Evolutionary conservation across 2,329 filamentous ascomycete genomes (phyloP), one percentile per base, ranked within the genome.

Genomic region (Fusarium liriodendri): DNA sequence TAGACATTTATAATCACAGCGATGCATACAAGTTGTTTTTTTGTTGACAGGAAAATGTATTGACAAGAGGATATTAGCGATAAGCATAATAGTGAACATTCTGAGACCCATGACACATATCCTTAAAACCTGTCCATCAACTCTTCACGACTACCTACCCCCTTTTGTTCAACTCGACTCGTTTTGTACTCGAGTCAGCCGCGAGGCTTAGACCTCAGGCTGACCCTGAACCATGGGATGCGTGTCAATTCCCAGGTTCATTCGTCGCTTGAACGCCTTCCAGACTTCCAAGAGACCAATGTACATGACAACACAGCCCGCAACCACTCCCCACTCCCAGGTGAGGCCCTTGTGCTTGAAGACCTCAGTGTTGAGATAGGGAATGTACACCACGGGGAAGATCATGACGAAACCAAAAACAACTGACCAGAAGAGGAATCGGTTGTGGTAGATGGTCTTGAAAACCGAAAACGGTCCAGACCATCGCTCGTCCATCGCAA

Each of bases 281-380:
- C 92, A 95, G 1, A 77, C 76, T 83, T 95, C 93, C 3, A 94
- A 85, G 10, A 93, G 87, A 0, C 82, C 82, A 58, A 94, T 84
- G 81, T 94, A 95, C 10, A 89, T 79, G 2, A 88, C 80, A 1
- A 91, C 86, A 37, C 86, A 88, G 20, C 89, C 86, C 54, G 88
- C 84, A 1, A 94, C 92, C 3, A 94, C 85, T 2, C 88, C 91
- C 93, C 92, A 95, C 78, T 94, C 92, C 91, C 92, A 94, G 3
- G 84, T 86, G 65, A 94, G 91, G 1, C 88, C 89, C 50, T 86
- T 85, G 79, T 94, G 92, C 82, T 93, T 92, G 83, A 94, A 94
- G 2, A 94, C 92, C 4, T 84, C 82, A 1, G 85, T 86, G 79
- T 93, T 93, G 74, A 94, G 85, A 27, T 88, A 86, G 0, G 92